These are phyloP conservation scores for Blakeslea trispora DNA, from an alignment of 371 early-diverging fungal genomes.

Conservation along the genomic window DNA sequence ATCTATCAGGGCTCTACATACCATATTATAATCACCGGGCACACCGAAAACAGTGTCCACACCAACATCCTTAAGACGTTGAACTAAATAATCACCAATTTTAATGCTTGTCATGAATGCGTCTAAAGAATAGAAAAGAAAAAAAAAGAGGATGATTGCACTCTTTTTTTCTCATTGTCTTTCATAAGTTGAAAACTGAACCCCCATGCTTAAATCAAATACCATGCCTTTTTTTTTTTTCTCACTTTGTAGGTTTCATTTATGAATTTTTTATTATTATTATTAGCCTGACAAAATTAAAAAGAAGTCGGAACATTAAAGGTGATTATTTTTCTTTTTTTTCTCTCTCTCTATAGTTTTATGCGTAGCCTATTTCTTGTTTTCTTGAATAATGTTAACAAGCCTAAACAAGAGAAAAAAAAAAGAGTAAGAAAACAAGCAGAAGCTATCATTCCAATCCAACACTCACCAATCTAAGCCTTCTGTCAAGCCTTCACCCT, in stretches of 20 bases:
- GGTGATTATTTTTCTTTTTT: too few species aligned
- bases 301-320: too few species aligned
- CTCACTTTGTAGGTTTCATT: too few species aligned
- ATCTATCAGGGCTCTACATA: conserved; percentile 5
- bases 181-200: too few species aligned
- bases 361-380: conserved; percentile 45
- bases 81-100: conserved; percentile 35
- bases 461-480: conserved; percentile 78
- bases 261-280: too few species aligned
- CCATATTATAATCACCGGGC: conserved; percentile 53
- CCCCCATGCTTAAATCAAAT: too few species aligned
- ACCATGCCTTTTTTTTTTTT: too few species aligned
- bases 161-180: too few species aligned
- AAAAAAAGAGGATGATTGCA: too few species aligned
- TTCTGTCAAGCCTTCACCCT: conserved; percentile 95
- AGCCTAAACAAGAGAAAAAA: conserved; percentile 32
- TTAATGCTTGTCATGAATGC: background rate
- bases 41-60: conserved; percentile 44
- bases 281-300: too few species aligned
- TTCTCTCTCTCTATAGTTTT: too few species aligned
- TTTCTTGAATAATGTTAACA: conserved; percentile 54
- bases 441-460: background rate
- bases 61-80: conserved; percentile 45
- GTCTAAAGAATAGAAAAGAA: background rate
- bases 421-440: too few species aligned